These are phyloP conservation scores for Mycena sp. DNA, from an alignment of 1,284 basidiomycete genomes.

Conservation along the genomic window DNA sequence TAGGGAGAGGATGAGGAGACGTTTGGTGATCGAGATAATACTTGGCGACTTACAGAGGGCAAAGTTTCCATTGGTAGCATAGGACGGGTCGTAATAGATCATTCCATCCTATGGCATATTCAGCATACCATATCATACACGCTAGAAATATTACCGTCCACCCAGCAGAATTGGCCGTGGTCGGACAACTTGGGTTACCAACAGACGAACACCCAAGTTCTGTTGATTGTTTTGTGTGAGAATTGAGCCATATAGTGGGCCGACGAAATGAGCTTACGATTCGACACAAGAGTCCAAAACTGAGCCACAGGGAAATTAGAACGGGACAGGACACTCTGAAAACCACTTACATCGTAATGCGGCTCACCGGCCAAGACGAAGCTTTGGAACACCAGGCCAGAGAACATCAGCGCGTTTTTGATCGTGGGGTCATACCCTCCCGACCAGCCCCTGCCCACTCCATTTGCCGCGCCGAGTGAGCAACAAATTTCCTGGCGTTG, in stretches of 20 bases:
- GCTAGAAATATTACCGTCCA: too few relatives aligned
- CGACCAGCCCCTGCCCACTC: constrained; percentile 44
- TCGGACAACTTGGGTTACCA: constrained; percentile 40
- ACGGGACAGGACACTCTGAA: neutral
- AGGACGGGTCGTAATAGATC: constrained; percentile 49
- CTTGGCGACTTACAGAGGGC: constrained; percentile 46
- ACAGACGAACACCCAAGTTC: constrained; percentile 46
- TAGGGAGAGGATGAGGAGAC: constrained; percentile 17
- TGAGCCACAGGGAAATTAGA: constrained; percentile 16
- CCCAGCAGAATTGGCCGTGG: constrained; percentile 44
- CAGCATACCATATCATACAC: too few relatives aligned
- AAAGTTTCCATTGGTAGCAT: constrained; percentile 48
- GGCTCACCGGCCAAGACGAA: constrained; percentile 46
- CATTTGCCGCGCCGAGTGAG: constrained; percentile 45
- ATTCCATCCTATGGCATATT: constrained; percentile 44
- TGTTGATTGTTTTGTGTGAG: constrained; percentile 13
- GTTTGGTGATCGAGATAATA: too few relatives aligned
- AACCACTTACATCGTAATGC: constrained; percentile 47
- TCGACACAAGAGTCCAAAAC: constrained; percentile 52
- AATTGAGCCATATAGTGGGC: neutral
- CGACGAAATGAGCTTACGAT: constrained; percentile 32
- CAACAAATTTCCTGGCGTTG: constrained; percentile 47
- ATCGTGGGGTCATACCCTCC: constrained; percentile 51
- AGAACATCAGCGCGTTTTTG: constrained; percentile 49
- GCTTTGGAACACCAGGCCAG: constrained; percentile 49